These are phyloP conservation scores for Lecanoromycetidae sp. DNA, from an alignment of 2,329 filamentous ascomycete species.

Conservation along the genomic window DNA sequence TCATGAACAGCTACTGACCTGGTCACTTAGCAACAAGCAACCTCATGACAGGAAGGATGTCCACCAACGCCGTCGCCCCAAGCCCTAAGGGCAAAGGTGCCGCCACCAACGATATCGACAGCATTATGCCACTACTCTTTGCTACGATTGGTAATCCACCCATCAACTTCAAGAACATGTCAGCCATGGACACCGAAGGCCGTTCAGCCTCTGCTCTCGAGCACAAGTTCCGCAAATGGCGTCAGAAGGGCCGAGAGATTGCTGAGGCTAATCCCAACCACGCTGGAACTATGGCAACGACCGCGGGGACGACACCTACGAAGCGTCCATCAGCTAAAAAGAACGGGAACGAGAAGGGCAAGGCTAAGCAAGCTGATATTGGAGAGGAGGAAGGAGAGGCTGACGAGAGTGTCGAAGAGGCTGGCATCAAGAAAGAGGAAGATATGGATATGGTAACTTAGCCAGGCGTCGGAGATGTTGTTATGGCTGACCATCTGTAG, in stretches of 20 bases:
- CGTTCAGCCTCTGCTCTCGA: conserved; percentile 7
- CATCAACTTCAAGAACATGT: conserved; percentile 13
- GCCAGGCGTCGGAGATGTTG: background rate
- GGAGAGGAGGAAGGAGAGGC: background rate
- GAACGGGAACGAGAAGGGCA: background rate
- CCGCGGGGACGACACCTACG: background rate
- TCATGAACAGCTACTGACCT: too few species aligned
- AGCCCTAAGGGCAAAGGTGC: background rate
- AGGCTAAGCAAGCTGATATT: background rate
- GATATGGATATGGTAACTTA: background rate
- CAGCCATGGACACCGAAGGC: conserved; percentile 9
- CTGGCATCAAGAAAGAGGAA: background rate
- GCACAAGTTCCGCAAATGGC: conserved; percentile 14
- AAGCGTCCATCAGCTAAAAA: background rate
- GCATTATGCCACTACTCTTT: conserved; percentile 12
- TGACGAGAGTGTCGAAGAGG: background rate
- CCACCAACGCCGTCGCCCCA: background rate
- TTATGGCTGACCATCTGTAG: background rate
- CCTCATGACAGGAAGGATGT: background rate
- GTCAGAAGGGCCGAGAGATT: conserved; percentile 8
- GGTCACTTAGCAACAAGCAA: too few species aligned
- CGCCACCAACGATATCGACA: conserved; percentile 1
- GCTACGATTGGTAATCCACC: conserved; percentile 5
- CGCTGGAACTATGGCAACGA: background rate
- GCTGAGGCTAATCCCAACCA: background rate